Evolutionary conservation across 2,329 filamentous ascomycete genomes (phyloP).

Genomic region (Fusarium ambrosium): DNA sequence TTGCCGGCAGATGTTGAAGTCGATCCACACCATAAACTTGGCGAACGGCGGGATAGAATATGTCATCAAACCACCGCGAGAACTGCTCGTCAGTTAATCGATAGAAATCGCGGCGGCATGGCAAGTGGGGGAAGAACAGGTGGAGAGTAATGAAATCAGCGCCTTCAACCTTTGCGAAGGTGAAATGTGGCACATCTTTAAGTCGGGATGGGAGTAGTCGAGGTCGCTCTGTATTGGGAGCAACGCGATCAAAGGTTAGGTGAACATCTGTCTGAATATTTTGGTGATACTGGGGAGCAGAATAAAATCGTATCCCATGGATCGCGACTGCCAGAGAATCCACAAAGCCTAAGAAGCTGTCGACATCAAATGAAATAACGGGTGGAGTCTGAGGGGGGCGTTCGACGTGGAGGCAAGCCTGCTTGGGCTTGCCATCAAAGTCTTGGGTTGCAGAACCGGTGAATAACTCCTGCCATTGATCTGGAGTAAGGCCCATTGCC

Average conservation of each 20-base stretch:
- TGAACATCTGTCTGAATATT: conserved; percentile 11
- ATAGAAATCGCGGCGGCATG: conserved; percentile 10
- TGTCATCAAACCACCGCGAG: conserved; percentile 22
- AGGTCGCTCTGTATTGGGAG: background rate
- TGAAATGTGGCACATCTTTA: conserved; percentile 22
- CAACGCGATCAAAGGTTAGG: background rate
- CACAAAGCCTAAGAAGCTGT: conserved; percentile 16
- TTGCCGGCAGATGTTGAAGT: conserved; percentile 18
- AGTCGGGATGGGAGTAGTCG: conserved; percentile 8
- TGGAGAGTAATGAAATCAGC: conserved; percentile 19
- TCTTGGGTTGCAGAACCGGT: background rate
- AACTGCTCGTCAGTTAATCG: conserved; percentile 11
- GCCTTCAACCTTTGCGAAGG: background rate
- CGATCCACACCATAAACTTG: conserved; percentile 9
- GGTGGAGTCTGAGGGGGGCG: background rate
- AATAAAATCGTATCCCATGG: conserved; percentile 20
- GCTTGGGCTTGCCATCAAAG: background rate
- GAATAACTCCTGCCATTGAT: background rate
- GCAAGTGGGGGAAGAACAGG: conserved; percentile 19
- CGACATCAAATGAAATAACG: conserved; percentile 7
- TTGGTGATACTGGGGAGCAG: conserved; percentile 4
- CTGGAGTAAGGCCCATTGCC: background rate
- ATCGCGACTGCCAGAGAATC: conserved; percentile 4
- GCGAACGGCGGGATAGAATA: conserved; percentile 22
- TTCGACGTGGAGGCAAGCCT: background rate